Conservation (phyloP, 2,329 filamentous ascomycete genomes). For the Emmonsiellopsis sp. region DNA sequence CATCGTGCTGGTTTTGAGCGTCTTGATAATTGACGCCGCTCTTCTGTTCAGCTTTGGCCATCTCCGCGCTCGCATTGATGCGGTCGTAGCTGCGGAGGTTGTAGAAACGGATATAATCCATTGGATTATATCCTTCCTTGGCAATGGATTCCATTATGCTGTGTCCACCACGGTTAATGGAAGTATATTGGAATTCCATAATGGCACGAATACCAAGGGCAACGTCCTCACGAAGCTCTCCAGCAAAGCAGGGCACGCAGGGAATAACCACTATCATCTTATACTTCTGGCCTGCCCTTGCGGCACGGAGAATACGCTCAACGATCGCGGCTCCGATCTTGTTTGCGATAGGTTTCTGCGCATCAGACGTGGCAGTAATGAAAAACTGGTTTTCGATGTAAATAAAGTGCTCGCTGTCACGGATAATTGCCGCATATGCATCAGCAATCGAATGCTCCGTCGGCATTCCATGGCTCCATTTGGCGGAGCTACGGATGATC, state of each 20-base stretch:
- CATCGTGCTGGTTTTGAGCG: conserved; percentile 35
- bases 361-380: conserved; percentile 84
- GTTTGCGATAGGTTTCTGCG: conserved; percentile 69
- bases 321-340: conserved; percentile 82
- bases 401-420: conserved; percentile 71
- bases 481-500: conserved; percentile 75
- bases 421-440: conserved; percentile 76
- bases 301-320: conserved; percentile 74
- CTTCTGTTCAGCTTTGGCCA: conserved; percentile 45
- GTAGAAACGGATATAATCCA: conserved; percentile 81
- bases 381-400: conserved; percentile 99
- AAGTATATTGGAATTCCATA: conserved; percentile 98
- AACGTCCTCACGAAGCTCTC: conserved; percentile 74
- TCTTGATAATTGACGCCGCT: conserved; percentile 38
- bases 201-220: conserved; percentile 84
- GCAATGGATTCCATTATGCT: conserved; percentile 78
- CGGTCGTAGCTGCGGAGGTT: conserved; percentile 90
- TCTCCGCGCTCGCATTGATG: conserved; percentile 67
- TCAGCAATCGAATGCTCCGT: conserved; percentile 76
- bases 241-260: conserved; percentile 86
- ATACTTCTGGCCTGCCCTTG: conserved; percentile 78
- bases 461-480: conserved; percentile 52
- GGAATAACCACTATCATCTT: conserved; percentile 84
- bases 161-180: conserved; percentile 81
- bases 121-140: conserved; percentile 66